These are phyloP conservation scores for Cryomyces minteri DNA, from an alignment of 495 filamentous ascomycete genomes.

Conservation along the genomic window DNA sequence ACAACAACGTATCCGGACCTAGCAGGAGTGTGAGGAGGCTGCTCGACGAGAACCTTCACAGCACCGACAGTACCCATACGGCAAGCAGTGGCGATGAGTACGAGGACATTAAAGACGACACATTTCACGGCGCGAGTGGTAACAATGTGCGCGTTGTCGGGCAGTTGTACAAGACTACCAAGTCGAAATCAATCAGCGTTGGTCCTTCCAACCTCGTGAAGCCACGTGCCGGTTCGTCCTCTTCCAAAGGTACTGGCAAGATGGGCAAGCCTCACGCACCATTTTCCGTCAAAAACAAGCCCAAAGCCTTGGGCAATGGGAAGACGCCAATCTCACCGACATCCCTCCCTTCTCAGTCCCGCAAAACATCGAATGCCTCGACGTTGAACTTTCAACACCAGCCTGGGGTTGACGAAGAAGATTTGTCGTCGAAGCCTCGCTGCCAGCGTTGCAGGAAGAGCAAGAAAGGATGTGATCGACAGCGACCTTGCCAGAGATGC, in stretches of 20 bases:
- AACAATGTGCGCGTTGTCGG: conserved; percentile 22
- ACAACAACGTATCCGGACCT: conserved; percentile 17
- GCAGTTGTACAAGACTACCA: conserved; percentile 14
- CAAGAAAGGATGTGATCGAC: conserved; percentile 96
- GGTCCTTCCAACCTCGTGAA: too few relatives aligned
- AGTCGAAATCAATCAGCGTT: conserved; percentile 2
- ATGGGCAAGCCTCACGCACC: conserved; percentile 1
- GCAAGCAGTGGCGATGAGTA: conserved; percentile 40
- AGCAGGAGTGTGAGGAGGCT: conserved; percentile 13
- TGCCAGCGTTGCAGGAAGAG: conserved; percentile 98
- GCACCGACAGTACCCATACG: conserved; percentile 50
- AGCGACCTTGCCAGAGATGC: conserved; percentile 86
- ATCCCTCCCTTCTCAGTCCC: conserved; percentile 44
- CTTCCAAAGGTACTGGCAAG: conserved; percentile 8
- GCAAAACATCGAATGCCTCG: conserved; percentile 62
- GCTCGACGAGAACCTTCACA: conserved; percentile 42
- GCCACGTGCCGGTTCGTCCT: background rate
- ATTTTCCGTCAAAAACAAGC: conserved; percentile 35
- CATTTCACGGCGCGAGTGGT: conserved; percentile 29
- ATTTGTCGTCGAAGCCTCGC: conserved; percentile 82
- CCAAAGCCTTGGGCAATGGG: conserved; percentile 11
- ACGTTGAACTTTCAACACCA: conserved; percentile 47
- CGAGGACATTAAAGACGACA: conserved; percentile 40
- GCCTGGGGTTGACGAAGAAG: conserved; percentile 69
- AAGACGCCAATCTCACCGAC: conserved; percentile 48